Base-by-base conservation (phyloP, 805 yeast species). In the Yarrowia yakushimensis region DNA sequence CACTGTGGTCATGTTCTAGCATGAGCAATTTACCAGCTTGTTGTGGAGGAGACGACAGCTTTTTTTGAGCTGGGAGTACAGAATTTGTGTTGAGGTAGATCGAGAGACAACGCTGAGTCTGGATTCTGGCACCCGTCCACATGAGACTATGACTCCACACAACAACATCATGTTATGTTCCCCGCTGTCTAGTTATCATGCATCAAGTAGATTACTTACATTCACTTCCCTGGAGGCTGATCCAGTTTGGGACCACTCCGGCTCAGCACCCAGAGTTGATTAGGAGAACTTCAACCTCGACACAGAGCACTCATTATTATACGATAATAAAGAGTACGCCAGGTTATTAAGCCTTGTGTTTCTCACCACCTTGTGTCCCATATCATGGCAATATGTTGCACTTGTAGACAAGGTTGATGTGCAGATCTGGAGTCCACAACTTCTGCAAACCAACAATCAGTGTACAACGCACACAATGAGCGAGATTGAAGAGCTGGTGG, bases 401-500 rank as follows among this genome's bases (percentile, higher is more conserved):
- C 23, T 12, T n/a, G 9, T 23, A 28, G 18, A 45, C 36, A 45
- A 45, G 15, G 36, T 45, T 45, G 20, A 45, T 12, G 13, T 20
- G 13, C 52, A 45, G 50, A 43, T 43, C 50, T 43, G 22, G 18
- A 45, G 50, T 12, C 23, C 34, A 20, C 50, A 43, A 27, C 52
- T 45, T 45, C 36, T 18, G 27, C 10, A 9, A 27, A 28, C 50
- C 18, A n/a, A 18, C 8, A 17, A 17, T 12, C 17, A 33, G 17
- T 18, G 12, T 9, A 28, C 50, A 11, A 28, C 50, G 6, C 13
- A 28, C 52, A 20, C 43, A 52, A 55, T 55, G 61, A 20, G 37
- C n/a, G 39, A 30, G 22, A 30, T 55, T 12, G 48, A 41, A 30
- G 48, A 55, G 22, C 30, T 55, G 46, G 61, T 55, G 48, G 61